Evolutionary conservation across 805 yeast species (phyloP), one percentile per base, ranked within the genome.

Genomic region (Ogataea nitratoaversa): DNA sequence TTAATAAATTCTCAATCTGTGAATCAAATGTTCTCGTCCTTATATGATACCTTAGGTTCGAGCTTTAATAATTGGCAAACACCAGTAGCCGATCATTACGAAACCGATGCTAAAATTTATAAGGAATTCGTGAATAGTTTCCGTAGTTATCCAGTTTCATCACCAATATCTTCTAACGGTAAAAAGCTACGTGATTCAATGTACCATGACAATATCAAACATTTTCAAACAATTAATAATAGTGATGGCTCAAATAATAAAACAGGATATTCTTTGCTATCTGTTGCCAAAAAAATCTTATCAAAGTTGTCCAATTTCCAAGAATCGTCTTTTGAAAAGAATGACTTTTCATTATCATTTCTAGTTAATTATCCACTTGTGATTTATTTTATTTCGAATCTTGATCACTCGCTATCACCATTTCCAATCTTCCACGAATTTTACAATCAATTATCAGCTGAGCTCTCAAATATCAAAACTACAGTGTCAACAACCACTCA

Each of bases 201-300:
- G 25, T 11, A 29, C 19, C 5, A 9, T 3, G 5, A 6, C 19
- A 29, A 29, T 19, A 29, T 3, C 4, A 29, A 29, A 12, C 11
- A 29, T 29, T 12, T 9, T 5, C n/a, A 7, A 16, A 29, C 19
- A 29, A 11, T 7, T 14, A 29, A 33, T 14, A 16, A 9, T 25
- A 16, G 6, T 4, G 14, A 29, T 16, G 16, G 11, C 12, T 5
- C 19, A 5, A 29, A 29, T 6, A 11, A 12, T n/a, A 16, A 7
- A 14, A 16, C 4, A 11, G 31, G 11, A 6, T 29, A 17, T 6
- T 29, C 19, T 12, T 72, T 76, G 78, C 44, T 68, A 2, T 48
- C 66, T 24, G 65, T 67, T n/a, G 67, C 71, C 2, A 20, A 17
- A n/a, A 11, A 28, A 17, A n/a, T 35, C 3, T 28, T 35, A 19